Evolutionary conservation across 768 basidiomycete species (phyloP), one percentile per base, ranked within the genome.

Genomic region (Xerocomellus amylosporus): DNA sequence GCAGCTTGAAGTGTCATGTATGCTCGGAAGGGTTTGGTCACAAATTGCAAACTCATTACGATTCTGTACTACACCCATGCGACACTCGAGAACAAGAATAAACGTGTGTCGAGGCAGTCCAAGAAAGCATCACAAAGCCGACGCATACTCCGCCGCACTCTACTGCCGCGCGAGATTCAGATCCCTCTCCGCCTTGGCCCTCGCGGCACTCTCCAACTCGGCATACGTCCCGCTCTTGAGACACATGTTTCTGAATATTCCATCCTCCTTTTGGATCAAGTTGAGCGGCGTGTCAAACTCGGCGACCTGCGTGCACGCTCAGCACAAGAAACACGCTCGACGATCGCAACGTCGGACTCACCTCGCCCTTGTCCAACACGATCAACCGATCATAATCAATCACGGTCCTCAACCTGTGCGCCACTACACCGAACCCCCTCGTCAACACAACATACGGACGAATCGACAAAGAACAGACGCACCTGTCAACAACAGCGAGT

Each of bases 381-480:
- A 93, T 79, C 55, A 94, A 71, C 30, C 86, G 76, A 70, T 88
- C 86, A 62, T 94, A 86, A 70, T 94, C 88, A 55, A 90, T 88
- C 51, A 92, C 82, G 1, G 89, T 90, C 49, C 81, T 78, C 54
- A 91, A 70, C 38, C 90, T 79, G 69, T 91, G 88, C 0, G 88
- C 88, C 46, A 91, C 71, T 70, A 43, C 33, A 40, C 49, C 44
- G n/a, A 3, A n/a, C 19, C 38, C 5, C 38, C 13, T 43, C 53
- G 20, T 56, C 52, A 63, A 39, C 17, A 15, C n/a, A 28, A 20
- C 2, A 6, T 0, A 15, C 8, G 4, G 12, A 9, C 15, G n/a
- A 7, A 2, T 19, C 8, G 9, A 36, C 13, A 8, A 20, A 19
- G 7, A n/a, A 26, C 5, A 6, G 5, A 73, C 81, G 10, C 60